Evolutionary conservation across 805 yeast genomes (phyloP).

Genomic region (Pichia scutulata): DNA sequence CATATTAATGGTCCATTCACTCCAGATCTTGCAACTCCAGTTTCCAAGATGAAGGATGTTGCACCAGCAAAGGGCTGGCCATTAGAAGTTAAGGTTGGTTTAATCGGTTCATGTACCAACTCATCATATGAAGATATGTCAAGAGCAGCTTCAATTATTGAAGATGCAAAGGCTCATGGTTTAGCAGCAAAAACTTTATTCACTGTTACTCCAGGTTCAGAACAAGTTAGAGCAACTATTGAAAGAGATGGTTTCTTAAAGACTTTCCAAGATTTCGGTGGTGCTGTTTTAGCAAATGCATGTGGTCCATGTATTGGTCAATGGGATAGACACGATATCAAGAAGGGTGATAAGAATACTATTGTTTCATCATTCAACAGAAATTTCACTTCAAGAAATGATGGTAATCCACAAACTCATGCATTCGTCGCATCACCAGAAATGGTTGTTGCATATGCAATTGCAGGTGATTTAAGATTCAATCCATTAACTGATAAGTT

Average conservation of each 20-base stretch:
- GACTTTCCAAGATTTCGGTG: slow-evolving; percentile 80
- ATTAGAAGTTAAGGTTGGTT: slow-evolving; percentile 74
- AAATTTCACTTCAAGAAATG: slow-evolving; percentile 96
- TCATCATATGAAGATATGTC: slow-evolving; percentile 98
- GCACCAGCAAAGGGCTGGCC: slow-evolving; percentile 83
- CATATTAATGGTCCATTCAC: slow-evolving; percentile 97
- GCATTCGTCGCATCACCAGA: slow-evolving; percentile 99
- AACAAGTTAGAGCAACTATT: slow-evolving; percentile 94
- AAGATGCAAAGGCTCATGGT: slow-evolving; percentile 81
- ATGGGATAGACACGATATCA: slow-evolving; percentile 89
- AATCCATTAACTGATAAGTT: slow-evolving; percentile 89
- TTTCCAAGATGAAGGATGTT: slow-evolving; percentile 69
- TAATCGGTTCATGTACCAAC: slow-evolving; percentile 97
- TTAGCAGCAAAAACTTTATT: slow-evolving; percentile 85
- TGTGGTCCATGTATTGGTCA: slow-evolving; percentile 99
- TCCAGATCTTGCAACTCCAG: slow-evolving; percentile 93
- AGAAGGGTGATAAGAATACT: slow-evolving; percentile 62
- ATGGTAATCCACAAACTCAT: slow-evolving; percentile 96
- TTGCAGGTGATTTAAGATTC: slow-evolving; percentile 86
- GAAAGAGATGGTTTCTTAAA: slow-evolving; percentile 89
- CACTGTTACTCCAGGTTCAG: slow-evolving; percentile 97
- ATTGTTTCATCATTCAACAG: slow-evolving; percentile 97
- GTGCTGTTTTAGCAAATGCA: slow-evolving; percentile 89
- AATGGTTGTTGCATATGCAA: slow-evolving; percentile 93
- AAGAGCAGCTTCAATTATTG: slow-evolving; percentile 84